These are phyloP conservation scores for Curvularia verruculosa DNA, from an alignment of 2,329 filamentous ascomycete species.

Conservation along the genomic window DNA sequence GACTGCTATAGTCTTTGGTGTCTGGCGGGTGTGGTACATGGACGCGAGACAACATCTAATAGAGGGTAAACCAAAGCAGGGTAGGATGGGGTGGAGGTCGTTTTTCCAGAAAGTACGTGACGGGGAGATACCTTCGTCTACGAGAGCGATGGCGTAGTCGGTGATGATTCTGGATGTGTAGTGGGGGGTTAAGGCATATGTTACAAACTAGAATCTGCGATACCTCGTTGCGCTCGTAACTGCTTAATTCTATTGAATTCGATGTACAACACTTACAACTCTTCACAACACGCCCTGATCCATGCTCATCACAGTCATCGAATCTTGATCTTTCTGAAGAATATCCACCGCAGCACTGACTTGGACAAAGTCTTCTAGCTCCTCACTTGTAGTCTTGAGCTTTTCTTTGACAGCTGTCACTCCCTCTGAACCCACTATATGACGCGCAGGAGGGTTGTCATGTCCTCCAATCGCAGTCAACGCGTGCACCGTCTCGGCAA, in stretches of 20 bases:
- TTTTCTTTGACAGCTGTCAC: constrained; percentile 92
- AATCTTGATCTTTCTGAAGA: constrained; percentile 38
- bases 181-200: not conserved
- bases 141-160: not conserved
- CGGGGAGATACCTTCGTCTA: not conserved
- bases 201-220: not conserved
- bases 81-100: constrained; percentile 27
- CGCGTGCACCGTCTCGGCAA: constrained; percentile 88
- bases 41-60: constrained; percentile 22
- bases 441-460: constrained; percentile 90
- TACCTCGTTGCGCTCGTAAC: not conserved
- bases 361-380: constrained; percentile 94
- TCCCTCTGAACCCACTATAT: constrained; percentile 92
- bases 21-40: constrained; percentile 31
- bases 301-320: constrained; percentile 10
- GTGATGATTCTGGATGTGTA: not conserved
- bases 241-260: not conserved
- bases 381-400: constrained; percentile 92
- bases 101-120: constrained; percentile 6
- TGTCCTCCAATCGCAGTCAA: constrained; percentile 91
- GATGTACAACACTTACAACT: not conserved
- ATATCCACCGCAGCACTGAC: constrained; percentile 86
- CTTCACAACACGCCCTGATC: constrained; percentile 18
- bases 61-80: constrained; percentile 11
- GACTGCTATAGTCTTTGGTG: constrained; percentile 26